Evolutionary conservation across 176 grass and related monocot species (phyloP), one percentile per base, ranked within the genome.

Genomic region (Musa beccarii): DNA sequence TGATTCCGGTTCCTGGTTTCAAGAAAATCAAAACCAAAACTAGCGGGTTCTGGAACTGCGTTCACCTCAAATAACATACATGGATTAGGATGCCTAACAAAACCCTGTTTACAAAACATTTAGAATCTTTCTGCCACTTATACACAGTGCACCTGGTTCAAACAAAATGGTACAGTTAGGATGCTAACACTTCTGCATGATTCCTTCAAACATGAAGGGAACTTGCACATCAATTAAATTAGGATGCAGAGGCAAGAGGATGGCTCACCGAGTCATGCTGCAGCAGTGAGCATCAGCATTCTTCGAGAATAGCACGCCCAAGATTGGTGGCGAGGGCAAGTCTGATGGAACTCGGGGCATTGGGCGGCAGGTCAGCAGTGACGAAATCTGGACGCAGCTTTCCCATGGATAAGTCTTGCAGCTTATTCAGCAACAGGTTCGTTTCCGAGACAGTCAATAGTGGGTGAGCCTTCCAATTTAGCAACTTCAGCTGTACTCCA

Each of bases 361-460:
- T 83, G 72, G 63, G 64, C 49, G 81, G 81, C 78, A 98, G 53
- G 52, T 89, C 77, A 72, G 78, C 69, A 64, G 75, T 89, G n/a
- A 77, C 83, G 52, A 87, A 98, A 71, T 86, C 88, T 63, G 90
- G 88, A 9, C 88, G 72, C 49, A 84, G 65, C 82, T 93, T 98
- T 17, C 86, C 94, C 69, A 93, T 82, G 53, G 90, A 93, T 66
- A 98, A 53, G 53, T 93, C 88, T 83, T 93, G 90, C 65, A 98
- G 83, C 78, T 98, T 98, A 78, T 80, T 88, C 55, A 98, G 88
- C 78, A 98, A 87, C 75, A 98, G 81, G 29, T 77, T 89, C 1
- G 88, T 98, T 68, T 98, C 94, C 15, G 88, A 85, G 73, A 85
- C 94, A 76, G 67, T 85, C 68, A 93, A 20, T 26, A 93, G 66